Conservation (phyloP, 768 basidiomycete species). For the Ramaria sp. region DNA sequence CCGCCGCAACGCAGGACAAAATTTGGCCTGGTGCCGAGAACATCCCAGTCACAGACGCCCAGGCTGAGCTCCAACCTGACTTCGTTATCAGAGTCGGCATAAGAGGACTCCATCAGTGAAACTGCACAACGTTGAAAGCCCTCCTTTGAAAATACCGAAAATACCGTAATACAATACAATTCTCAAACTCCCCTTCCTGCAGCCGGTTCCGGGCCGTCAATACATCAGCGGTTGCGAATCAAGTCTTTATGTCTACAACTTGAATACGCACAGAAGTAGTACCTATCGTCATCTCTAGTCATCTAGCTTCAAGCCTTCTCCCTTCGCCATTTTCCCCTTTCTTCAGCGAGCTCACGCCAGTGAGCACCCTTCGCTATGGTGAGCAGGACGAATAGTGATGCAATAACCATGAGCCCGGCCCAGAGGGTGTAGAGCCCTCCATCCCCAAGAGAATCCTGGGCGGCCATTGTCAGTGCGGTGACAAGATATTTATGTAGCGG, state of each 20-base stretch:
- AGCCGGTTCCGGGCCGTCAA: too few species aligned
- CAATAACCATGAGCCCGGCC: constrained; percentile 40
- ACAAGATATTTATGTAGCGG: neutral
- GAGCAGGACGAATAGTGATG: constrained; percentile 46
- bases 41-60: too few species aligned
- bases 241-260: neutral
- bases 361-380: constrained; percentile 45
- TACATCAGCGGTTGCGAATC: neutral
- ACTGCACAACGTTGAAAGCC: too few species aligned
- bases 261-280: neutral
- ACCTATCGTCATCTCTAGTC: neutral
- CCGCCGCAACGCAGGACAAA: too few species aligned
- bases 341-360: constrained; percentile 48
- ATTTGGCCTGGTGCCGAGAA: too few species aligned
- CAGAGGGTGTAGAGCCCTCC: constrained; percentile 71
- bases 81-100: too few species aligned
- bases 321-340: constrained; percentile 23
- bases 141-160: too few species aligned
- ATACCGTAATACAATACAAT: too few species aligned
- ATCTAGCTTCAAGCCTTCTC: neutral
- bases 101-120: too few species aligned
- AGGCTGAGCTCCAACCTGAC: too few species aligned
- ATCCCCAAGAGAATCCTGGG: constrained; percentile 59
- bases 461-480: neutral
- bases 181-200: too few species aligned